Evolutionary conservation across 2,329 filamentous ascomycete genomes (phyloP), one percentile per base, ranked within the genome.

Genomic region (Ambrosiella beaveri): DNA sequence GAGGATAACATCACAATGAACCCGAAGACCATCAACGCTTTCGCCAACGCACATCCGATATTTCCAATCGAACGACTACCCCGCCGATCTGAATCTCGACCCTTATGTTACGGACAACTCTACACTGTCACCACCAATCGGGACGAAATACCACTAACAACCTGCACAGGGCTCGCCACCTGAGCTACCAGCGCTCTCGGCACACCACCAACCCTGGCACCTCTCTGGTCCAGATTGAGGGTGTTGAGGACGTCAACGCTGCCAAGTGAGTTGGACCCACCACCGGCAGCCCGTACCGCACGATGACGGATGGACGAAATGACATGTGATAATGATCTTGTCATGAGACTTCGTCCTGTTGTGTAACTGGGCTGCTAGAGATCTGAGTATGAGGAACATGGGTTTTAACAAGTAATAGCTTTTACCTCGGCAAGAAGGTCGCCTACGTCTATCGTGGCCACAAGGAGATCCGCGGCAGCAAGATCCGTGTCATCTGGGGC

Each of bases 401-500:
- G 1, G 5, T 63, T 63, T 66, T 69, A 65, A 69, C 19, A 57
- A 36, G 50, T 53, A 63, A 61, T 66, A 80, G 78, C 77, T 96
- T 96, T 86, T 98, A 98, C 80, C 80, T 88, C 66, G 93, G 93
- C 78, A 98, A 98, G 86, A 90, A 90, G 79, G 84, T 97, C 73
- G 93, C 93, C 73, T 98, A 89, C 76, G 89, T 98, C 76, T 98
- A 97, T 83, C 88, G 90, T 72, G 91, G 85, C 68, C 84, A 88
- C 76, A 90, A 84, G 77, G 88, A 95, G 80, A 81, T 95, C 71
- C 87, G 91, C 70, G 93, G 93, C 73, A 91, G 89, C 74, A 97
- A 97, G 85, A 94, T 97, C 78, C 84, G 91, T 71, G 86, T 97
- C 68, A 96, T 97, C 80, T 97, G 90, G 89, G 91, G 91, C 80